These are phyloP conservation scores for Leishmania lainsoni DNA, from an alignment of 208 protist genomes.

Conservation along the genomic window DNA sequence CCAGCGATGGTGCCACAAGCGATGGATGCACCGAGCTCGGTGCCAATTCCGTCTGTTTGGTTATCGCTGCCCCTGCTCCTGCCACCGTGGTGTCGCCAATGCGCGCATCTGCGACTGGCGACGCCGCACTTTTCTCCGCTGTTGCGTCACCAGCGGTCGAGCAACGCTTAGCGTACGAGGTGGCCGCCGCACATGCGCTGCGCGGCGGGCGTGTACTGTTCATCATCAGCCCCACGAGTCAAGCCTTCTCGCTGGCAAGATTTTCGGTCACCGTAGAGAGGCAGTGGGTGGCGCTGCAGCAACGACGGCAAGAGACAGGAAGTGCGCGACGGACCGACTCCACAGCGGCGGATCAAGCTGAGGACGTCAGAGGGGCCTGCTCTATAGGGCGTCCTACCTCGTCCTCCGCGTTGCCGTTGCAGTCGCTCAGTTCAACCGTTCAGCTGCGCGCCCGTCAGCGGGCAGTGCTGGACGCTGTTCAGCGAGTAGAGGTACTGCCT, in stretches of 20 bases:
- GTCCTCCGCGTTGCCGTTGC: background rate
- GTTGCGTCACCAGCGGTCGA: background rate
- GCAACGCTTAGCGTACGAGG: slow-evolving; percentile 25
- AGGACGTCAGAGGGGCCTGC: background rate
- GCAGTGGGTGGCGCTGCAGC: slow-evolving; percentile 22
- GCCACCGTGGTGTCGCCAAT: background rate
- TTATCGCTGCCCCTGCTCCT: slow-evolving; percentile 1
- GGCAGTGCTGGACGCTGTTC: slow-evolving; percentile 39
- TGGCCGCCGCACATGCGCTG: slow-evolving; percentile 51
- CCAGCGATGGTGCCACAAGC: background rate
- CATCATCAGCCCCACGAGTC: slow-evolving; percentile 42
- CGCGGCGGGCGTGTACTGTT: slow-evolving; percentile 55
- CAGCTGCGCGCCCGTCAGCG: slow-evolving; percentile 23
- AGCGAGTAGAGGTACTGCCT: slow-evolving; percentile 50
- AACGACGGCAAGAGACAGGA: background rate
- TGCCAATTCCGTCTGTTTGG: slow-evolving; percentile 16
- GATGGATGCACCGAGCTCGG: slow-evolving; percentile 17
- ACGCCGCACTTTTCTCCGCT: background rate
- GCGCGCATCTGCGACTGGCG: background rate
- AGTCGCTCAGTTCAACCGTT: background rate
- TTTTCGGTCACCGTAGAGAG: slow-evolving; percentile 52
- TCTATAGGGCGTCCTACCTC: background rate
- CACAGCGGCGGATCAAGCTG: background rate
- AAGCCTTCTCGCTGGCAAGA: slow-evolving; percentile 34
- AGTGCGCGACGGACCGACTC: background rate